Evolutionary conservation across 2,329 filamentous ascomycete species (phyloP).

Genomic region (Rasamsonia emersonii): DNA sequence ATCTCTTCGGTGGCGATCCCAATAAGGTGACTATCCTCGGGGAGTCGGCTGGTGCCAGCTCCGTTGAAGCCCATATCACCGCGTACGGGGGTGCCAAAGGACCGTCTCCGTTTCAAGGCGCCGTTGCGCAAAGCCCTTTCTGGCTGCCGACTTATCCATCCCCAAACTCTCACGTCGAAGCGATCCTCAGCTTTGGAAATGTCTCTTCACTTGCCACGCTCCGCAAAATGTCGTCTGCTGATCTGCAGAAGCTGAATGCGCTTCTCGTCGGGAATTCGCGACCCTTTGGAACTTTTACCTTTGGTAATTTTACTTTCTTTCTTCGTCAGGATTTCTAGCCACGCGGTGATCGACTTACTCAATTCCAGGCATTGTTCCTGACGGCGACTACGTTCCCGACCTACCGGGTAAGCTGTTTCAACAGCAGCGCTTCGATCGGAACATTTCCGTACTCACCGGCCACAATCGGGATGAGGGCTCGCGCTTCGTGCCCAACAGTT

Average conservation of each 20-base stretch:
- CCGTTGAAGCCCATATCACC: conserved; percentile 2
- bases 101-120: conserved; percentile 25
- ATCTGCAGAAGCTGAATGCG: background rate
- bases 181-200: background rate
- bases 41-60: conserved; percentile 40
- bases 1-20: conserved; percentile 47
- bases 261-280: conserved; percentile 18
- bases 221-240: background rate
- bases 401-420: conserved; percentile 39
- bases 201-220: background rate
- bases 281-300: conserved; percentile 33
- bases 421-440: conserved; percentile 37
- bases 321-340: conserved; percentile 27
- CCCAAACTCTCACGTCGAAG: background rate
- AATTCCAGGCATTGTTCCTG: conserved; percentile 38
- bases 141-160: conserved; percentile 24
- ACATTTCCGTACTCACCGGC: conserved; percentile 38
- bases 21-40: conserved; percentile 43
- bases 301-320: conserved; percentile 36
- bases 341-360: conserved; percentile 24
- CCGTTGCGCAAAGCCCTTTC: conserved; percentile 38
- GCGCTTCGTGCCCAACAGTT: conserved; percentile 22
- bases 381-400: conserved; percentile 41
- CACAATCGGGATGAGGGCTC: conserved; percentile 37
- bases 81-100: conserved; percentile 40